phyloP scores from a whole-genome alignment of 768 basidiomycete species.

The Ramaria sp. region DNA sequence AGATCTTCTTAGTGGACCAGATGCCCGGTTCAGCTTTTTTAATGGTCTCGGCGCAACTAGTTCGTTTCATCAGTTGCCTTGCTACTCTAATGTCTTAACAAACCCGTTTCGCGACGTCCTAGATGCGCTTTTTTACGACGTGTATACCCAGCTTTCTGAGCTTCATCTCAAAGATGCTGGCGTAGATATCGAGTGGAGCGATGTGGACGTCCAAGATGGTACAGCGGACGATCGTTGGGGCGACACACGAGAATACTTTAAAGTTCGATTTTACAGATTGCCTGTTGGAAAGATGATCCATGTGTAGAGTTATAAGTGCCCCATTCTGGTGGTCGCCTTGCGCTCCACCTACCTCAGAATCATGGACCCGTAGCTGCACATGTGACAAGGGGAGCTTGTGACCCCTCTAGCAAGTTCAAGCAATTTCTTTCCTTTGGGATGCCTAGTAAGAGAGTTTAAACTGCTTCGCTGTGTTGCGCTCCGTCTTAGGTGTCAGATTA shows the following conservation, averaged over 20 bases:
- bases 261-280: constrained; percentile 56
- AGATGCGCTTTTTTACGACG: constrained; percentile 87
- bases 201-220: constrained; percentile 56
- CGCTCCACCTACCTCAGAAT: no score
- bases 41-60: constrained; percentile 95
- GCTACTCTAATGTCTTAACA: background rate
- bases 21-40: constrained; percentile 88
- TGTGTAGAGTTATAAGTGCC: background rate
- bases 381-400: no score
- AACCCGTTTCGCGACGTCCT: constrained; percentile 2
- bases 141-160: constrained; percentile 78
- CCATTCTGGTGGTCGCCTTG: no score
- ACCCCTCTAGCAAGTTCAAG: no score
- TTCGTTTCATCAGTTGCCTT: constrained; percentile 25
- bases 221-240: constrained; percentile 62
- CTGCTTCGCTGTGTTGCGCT: no score
- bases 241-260: constrained; percentile 65
- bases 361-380: no score
- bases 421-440: no score
- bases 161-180: constrained; percentile 79
- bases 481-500: no score
- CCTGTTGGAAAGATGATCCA: constrained; percentile 15
- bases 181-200: constrained; percentile 67
- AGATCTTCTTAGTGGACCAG: constrained; percentile 59
- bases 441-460: no score